Evolutionary conservation across 2,329 filamentous ascomycete genomes (phyloP).

Genomic region (Blumeria hordei): DNA sequence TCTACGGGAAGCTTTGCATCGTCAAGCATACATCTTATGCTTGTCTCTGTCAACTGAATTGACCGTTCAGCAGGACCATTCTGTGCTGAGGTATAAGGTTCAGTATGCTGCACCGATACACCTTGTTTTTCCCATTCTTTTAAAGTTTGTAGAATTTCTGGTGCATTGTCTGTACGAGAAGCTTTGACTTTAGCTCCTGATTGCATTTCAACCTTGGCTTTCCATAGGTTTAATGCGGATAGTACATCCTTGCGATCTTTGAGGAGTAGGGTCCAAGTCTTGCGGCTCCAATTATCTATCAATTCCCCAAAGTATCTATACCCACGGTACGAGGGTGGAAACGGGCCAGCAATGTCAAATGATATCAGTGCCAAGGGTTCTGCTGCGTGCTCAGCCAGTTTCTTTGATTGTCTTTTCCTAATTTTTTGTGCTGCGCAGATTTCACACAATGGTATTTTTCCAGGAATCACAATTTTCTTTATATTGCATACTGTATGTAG

Average conservation of each 20-base stretch:
- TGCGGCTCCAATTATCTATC: constrained; percentile 1
- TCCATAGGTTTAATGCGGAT: neutral
- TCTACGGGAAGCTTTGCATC: neutral
- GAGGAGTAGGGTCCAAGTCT: neutral
- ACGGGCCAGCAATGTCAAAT: neutral
- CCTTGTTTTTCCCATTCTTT: constrained; percentile 1
- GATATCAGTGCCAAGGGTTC: neutral
- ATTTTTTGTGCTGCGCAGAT: constrained; percentile 1
- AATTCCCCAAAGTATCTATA: neutral
- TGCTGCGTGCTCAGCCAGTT: neutral
- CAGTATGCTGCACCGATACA: neutral
- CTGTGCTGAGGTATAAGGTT: neutral
- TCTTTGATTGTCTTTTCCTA: constrained; percentile 1
- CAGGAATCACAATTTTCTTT: constrained; percentile 1
- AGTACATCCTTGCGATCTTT: neutral
- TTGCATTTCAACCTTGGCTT: neutral
- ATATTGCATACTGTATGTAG: neutral
- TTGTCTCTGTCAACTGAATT: neutral
- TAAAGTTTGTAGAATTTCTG: neutral
- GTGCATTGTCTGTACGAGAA: neutral
- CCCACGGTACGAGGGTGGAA: neutral
- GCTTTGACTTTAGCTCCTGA: constrained; percentile 1
- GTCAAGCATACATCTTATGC: neutral
- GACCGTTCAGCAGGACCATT: neutral
- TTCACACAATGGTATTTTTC: neutral